Percentiles rank a stretch among this genome's conserved stretches.
phyloP scores from a whole-genome alignment of 1,284 basidiomycete genomes.

The Rhodotorula sp. region DNA sequence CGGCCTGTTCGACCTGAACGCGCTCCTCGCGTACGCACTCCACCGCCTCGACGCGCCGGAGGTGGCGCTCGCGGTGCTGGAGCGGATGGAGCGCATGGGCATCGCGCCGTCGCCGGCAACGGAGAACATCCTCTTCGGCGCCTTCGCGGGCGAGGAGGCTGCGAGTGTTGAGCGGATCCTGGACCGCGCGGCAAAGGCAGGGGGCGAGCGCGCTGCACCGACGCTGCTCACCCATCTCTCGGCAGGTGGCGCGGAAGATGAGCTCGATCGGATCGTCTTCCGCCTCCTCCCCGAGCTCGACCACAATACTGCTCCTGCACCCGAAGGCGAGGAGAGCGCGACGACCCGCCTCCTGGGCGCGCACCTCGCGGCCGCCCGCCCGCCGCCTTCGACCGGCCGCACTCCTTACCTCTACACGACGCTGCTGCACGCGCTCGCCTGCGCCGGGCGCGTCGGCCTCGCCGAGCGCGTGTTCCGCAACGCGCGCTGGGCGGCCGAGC shows the following conservation, averaged over 20 bases:
- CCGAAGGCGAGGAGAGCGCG: neutral
- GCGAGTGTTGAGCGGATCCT: conserved; percentile 1
- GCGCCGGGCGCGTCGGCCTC: conserved; percentile 60
- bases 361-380: neutral
- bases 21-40: conserved; percentile 30
- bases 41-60: conserved; percentile 25
- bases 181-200: neutral
- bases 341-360: neutral
- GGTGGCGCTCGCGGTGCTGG: conserved; percentile 27
- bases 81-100: conserved; percentile 11
- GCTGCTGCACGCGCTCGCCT: conserved; percentile 64
- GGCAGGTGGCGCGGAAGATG: neutral
- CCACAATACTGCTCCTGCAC: neutral
- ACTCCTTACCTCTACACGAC: conserved; percentile 54
- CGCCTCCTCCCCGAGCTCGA: conserved; percentile 38
- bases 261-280: conserved; percentile 31
- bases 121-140: conserved; percentile 25
- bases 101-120: conserved; percentile 22
- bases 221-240: conserved; percentile 17
- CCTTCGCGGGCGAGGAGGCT: neutral
- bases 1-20: conserved; percentile 20
- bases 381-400: conserved; percentile 20
- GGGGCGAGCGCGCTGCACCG: conserved; percentile 17
- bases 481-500: conserved; percentile 38
- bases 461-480: conserved; percentile 61